phyloP scores from a whole-genome alignment of 139 green algal genomes.

The Chlorella sp. region DNA sequence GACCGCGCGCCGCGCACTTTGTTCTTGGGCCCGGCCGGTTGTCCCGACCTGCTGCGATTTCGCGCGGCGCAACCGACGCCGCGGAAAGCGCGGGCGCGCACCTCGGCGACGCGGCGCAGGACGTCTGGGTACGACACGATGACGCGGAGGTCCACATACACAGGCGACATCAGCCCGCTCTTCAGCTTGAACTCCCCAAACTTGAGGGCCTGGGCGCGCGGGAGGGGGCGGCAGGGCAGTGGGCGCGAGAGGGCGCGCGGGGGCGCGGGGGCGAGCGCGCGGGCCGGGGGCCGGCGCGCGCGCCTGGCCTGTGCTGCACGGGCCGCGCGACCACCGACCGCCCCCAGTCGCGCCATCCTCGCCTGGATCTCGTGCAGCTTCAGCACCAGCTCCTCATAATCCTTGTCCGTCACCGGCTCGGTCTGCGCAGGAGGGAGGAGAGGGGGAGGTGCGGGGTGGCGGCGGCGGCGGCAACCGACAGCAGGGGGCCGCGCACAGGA shows the following conservation, averaged over 20 bases:
- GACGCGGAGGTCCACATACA: conserved; percentile 98
- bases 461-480: no score
- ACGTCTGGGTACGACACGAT: conserved; percentile 99
- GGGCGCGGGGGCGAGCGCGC: no score
- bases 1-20: no score
- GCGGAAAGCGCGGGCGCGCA: no score
- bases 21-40: no score
- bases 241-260: background rate
- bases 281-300: no score
- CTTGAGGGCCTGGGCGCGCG: conserved; percentile 92
- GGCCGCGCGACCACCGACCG: background rate
- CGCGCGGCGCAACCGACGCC: no score
- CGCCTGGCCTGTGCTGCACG: no score
- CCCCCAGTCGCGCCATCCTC: background rate
- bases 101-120: conserved; percentile 71
- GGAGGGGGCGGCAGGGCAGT: background rate
- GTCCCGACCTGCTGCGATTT: no score
- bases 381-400: conserved; percentile 87
- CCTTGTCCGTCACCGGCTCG: conserved; percentile 60
- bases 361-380: conserved; percentile 91
- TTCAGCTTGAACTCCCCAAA: conserved; percentile 99
- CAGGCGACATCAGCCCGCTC: conserved; percentile 92
- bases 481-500: no score
- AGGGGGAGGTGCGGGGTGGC: no score
- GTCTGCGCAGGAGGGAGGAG: conserved; percentile 16